Evolutionary conservation across 2,329 filamentous ascomycete species (phyloP).

Genomic region (Fusarium sp.): DNA sequence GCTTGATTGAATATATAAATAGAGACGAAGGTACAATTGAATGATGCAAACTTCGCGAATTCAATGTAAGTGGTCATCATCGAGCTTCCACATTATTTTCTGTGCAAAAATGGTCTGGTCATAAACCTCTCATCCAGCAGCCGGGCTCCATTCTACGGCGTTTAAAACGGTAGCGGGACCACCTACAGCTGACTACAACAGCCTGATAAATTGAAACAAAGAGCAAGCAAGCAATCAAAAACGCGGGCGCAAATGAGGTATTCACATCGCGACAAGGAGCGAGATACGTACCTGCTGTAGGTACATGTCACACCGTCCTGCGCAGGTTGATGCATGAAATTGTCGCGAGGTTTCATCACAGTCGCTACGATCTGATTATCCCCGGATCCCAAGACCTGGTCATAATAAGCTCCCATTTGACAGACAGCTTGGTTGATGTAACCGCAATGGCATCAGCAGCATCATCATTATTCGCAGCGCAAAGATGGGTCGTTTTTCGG

Average conservation of each 20-base stretch:
- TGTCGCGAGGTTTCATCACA: slow-evolving; percentile 27
- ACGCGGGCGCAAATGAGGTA: slow-evolving; percentile 20
- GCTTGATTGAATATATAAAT: slow-evolving; percentile 2
- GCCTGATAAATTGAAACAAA: slow-evolving; percentile 20
- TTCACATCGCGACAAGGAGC: slow-evolving; percentile 8
- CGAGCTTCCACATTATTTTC: background rate
- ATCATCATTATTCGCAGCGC: slow-evolving; percentile 5
- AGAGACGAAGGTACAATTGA: background rate
- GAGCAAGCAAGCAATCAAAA: slow-evolving; percentile 9
- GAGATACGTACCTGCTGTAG: slow-evolving; percentile 27
- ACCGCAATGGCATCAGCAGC: slow-evolving; percentile 3
- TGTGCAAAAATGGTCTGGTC: slow-evolving; percentile 1
- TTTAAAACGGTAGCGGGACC: slow-evolving; percentile 29
- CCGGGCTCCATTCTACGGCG: background rate
- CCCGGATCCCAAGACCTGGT: slow-evolving; percentile 1
- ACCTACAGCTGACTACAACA: slow-evolving; percentile 10
- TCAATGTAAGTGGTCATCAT: background rate
- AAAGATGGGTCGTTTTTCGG: slow-evolving; percentile 1
- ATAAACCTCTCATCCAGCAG: slow-evolving; percentile 7
- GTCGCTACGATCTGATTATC: slow-evolving; percentile 4
- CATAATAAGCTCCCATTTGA: slow-evolving; percentile 4
- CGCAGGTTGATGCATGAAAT: slow-evolving; percentile 24
- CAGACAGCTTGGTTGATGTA: slow-evolving; percentile 16
- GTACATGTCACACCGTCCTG: slow-evolving; percentile 16
- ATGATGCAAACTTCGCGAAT: background rate